Evolutionary conservation across 2,329 filamentous ascomycete species (phyloP), one percentile per base, ranked within the genome.

Genomic region (Mariannaea sp.): DNA sequence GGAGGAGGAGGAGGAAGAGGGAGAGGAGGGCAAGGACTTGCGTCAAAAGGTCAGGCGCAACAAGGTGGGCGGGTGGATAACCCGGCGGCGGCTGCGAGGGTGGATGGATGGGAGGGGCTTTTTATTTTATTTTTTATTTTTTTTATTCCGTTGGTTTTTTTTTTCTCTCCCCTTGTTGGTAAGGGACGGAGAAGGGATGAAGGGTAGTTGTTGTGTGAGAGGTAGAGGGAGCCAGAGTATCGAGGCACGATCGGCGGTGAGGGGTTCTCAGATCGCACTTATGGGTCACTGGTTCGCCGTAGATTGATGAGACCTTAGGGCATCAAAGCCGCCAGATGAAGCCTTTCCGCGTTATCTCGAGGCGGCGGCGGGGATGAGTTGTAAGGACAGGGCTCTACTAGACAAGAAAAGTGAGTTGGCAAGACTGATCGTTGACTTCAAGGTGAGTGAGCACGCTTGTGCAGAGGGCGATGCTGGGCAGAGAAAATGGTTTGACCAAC

Each of bases 41-140:
- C 57, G 61, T 59, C 52, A 24, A 52, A 60, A 45, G 60, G 64
- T 65, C 62, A 64, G 62, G 62, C 62, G 62, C 56, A 65, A 65
- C 33, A 29, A 40, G 42, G 43, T 43, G 48, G 53, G 47, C 43
- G 44, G 40, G 49, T 53, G 45, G 49, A 43, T 56, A 47, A 36
- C 35, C 36, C 17, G 41, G 41, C 40, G 50, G 50, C 32, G 49
- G 44, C 27, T 53, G 50, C 43, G 43, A 53, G 50, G 35, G 33
- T 45, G 33, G 48, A 51, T 40, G 48, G 51, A 35, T 29, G 49
- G 49, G 26, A 22, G 32, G 38, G 39, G 36, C 39, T 47, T 45
- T 47, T 46, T 39, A 36, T 46, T 33, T n/a, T n/a, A n/a, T n/a
- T n/a, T n/a, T n/a, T n/a, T n/a, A n/a, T n/a, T n/a, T n/a, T n/a